Conservation (phyloP, 2,329 filamentous ascomycete species). For the Penicillium hordei region DNA sequence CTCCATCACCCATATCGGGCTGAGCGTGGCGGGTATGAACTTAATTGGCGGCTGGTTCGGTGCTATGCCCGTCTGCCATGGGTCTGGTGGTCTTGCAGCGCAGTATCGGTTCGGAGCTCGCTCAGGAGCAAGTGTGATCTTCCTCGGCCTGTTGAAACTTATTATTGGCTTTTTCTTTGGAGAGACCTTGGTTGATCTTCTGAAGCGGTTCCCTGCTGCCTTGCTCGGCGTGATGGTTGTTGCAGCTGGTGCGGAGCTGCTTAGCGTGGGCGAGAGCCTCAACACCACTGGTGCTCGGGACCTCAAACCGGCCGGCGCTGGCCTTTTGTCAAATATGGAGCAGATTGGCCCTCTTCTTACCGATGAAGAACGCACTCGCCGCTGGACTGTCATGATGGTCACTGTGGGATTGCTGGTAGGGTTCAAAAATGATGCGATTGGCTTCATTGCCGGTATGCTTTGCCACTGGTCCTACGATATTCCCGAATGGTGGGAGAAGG, state of each 20-base stretch:
- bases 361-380: slow-evolving; percentile 68
- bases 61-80: slow-evolving; percentile 93
- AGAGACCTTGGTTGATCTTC: slow-evolving; percentile 67
- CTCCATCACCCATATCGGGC: slow-evolving; percentile 71
- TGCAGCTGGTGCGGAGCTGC: slow-evolving; percentile 82
- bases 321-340: slow-evolving; percentile 38
- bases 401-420: slow-evolving; percentile 79
- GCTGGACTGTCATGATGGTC: slow-evolving; percentile 88
- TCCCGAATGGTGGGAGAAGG: slow-evolving; percentile 30
- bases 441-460: slow-evolving; percentile 77
- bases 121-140: slow-evolving; percentile 77
- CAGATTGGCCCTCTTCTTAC: slow-evolving; percentile 46
- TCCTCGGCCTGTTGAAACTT: slow-evolving; percentile 76
- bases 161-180: slow-evolving; percentile 73
- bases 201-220: slow-evolving; percentile 71
- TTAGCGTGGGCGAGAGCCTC: slow-evolving; percentile 78
- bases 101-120: slow-evolving; percentile 90
- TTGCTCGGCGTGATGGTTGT: slow-evolving; percentile 86
- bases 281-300: slow-evolving; percentile 70
- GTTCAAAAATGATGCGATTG: slow-evolving; percentile 86
- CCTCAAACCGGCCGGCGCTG: slow-evolving; percentile 45
- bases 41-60: slow-evolving; percentile 85
- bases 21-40: slow-evolving; percentile 83
- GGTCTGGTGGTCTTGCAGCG: slow-evolving; percentile 83
- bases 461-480: slow-evolving; percentile 69